Evolutionary conservation across 2,329 filamentous ascomycete genomes (phyloP).

Genomic region (Botrytis fabae): DNA sequence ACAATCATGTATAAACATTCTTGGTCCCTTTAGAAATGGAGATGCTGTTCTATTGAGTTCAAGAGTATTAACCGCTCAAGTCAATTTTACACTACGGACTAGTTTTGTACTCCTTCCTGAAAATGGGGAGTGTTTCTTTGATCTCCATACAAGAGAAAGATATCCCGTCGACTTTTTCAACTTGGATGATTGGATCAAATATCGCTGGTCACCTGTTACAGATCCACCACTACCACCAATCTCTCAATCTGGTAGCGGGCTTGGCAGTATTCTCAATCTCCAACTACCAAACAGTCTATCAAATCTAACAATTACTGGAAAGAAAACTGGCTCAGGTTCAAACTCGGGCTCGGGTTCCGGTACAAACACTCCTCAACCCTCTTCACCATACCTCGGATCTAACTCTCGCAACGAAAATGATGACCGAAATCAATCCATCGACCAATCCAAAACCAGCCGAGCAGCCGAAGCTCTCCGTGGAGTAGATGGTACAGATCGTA

Average conservation of each 20-base stretch:
- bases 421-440: conserved; percentile 20
- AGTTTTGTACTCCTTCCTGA: conserved; percentile 84
- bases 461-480: conserved; percentile 34
- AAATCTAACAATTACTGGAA: conserved; percentile 37
- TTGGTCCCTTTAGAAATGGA: conserved; percentile 87
- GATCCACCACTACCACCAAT: conserved; percentile 60
- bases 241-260: conserved; percentile 37
- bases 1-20: conserved; percentile 84
- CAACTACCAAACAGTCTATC: conserved; percentile 34
- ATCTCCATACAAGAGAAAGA: conserved; percentile 71
- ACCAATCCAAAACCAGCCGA: conserved; percentile 33
- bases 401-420: conserved; percentile 35
- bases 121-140: conserved; percentile 83
- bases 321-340: conserved; percentile 29
- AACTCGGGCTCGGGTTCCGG: conserved; percentile 23
- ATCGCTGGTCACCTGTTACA: conserved; percentile 76
- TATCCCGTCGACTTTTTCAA: conserved; percentile 86
- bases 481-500: conserved; percentile 36
- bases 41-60: conserved; percentile 89
- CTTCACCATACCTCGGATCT: conserved; percentile 26
- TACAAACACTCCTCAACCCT: conserved; percentile 19
- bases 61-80: conserved; percentile 84
- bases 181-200: conserved; percentile 74
- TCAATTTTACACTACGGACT: conserved; percentile 89
- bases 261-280: conserved; percentile 44